These are phyloP conservation scores for Lichtheimia ornata DNA, from an alignment of 371 early-diverging fungal genomes.

Conservation along the genomic window DNA sequence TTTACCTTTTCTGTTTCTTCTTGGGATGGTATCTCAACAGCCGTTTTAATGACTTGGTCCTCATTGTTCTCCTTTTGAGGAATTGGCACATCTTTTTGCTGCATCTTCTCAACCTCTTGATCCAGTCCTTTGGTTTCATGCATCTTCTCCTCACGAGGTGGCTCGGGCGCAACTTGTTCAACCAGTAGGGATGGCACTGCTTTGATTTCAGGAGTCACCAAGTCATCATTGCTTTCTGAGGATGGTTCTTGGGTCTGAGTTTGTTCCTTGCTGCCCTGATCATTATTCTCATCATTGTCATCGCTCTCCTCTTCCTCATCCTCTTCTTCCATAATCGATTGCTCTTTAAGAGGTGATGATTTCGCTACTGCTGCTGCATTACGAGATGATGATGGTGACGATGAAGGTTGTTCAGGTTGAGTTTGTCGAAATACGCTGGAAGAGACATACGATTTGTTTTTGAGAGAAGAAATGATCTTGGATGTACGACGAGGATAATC, in stretches of 20 bases:
- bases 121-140: not conserved
- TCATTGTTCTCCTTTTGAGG: no score
- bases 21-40: no score
- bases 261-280: not conserved
- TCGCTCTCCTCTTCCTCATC: not conserved
- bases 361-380: not conserved
- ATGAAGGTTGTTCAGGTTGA: not conserved
- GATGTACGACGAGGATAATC: conserved; percentile 9
- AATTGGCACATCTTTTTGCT: no score
- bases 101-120: no score
- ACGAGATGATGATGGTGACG: conserved; percentile 9
- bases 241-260: not conserved
- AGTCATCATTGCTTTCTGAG: no score
- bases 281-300: not conserved
- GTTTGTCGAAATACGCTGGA: conserved; percentile 22
- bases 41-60: no score
- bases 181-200: no score
- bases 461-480: conserved; percentile 19
- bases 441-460: conserved; percentile 21
- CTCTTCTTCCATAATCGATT: not conserved
- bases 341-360: not conserved
- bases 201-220: no score
- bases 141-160: not conserved
- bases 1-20: no score
- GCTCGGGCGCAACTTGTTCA: no score